Percentiles rank a stretch among this genome's conserved stretches.
Conservation (phyloP, 2,329 filamentous ascomycete genomes). For the Colletotrichum siamense region DNA sequence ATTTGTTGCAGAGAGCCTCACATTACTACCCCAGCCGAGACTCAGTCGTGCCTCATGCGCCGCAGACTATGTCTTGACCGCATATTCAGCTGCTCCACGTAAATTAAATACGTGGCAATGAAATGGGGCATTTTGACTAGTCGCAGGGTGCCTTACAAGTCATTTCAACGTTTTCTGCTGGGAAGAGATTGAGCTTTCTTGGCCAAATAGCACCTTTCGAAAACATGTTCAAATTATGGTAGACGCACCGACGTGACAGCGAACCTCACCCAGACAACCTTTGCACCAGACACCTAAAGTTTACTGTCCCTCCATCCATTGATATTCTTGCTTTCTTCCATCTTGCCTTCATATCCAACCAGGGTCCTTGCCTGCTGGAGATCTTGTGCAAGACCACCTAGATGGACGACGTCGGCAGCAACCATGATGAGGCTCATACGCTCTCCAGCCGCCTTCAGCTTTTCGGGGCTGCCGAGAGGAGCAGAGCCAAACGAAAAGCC, state of each 20-base stretch:
- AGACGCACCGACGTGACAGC: background rate
- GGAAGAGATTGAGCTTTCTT: background rate
- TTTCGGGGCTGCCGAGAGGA: slow-evolving; percentile 28
- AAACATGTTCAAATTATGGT: background rate
- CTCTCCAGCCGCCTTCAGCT: slow-evolving; percentile 27
- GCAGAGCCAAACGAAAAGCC: slow-evolving; percentile 33
- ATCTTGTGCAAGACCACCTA: slow-evolving; percentile 25
- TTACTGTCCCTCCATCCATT: background rate
- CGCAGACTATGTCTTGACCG: background rate
- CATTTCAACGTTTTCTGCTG: background rate
- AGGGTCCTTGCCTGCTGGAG: slow-evolving; percentile 7
- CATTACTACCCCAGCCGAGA: background rate
- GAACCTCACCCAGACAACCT: background rate
- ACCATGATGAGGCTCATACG: slow-evolving; percentile 28
- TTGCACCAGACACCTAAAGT: background rate
- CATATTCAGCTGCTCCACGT: background rate
- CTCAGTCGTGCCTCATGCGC: background rate
- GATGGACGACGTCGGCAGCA: slow-evolving; percentile 27
- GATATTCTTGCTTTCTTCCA: background rate
- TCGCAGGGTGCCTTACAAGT: background rate
- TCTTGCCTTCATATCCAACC: background rate
- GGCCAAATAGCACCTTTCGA: background rate
- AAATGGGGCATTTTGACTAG: background rate
- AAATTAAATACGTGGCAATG: background rate
- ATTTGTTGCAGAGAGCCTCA: background rate